Conservation (phyloP, 2,329 filamentous ascomycete genomes). For the Diaporthe velutina region DNA sequence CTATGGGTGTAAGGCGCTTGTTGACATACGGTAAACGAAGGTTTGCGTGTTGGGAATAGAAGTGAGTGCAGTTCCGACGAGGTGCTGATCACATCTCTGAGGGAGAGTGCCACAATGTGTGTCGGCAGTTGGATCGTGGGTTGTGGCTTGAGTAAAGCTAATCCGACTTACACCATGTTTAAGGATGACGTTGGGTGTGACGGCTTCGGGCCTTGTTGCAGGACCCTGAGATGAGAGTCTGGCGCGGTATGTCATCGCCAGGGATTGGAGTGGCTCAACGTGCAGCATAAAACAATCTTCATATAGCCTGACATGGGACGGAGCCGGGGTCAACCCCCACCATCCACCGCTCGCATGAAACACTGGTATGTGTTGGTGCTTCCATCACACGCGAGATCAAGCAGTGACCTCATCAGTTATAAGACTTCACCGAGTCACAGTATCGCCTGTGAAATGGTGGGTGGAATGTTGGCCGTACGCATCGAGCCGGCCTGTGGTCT, state of each 20-base stretch:
- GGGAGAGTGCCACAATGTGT: background rate
- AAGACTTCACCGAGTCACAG: background rate
- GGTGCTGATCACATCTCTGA: background rate
- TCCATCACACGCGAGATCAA: background rate
- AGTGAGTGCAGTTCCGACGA: background rate
- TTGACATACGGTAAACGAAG: background rate
- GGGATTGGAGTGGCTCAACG: conserved; percentile 13
- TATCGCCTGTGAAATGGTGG: background rate
- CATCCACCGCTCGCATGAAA: background rate
- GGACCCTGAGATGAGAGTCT: background rate
- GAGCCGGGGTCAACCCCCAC: conserved; percentile 9
- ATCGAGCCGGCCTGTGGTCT: background rate
- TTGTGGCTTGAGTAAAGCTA: background rate
- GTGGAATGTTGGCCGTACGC: background rate
- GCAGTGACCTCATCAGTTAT: conserved; percentile 3
- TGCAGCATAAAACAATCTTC: conserved; percentile 6
- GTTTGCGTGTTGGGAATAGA: background rate
- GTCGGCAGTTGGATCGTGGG: no score
- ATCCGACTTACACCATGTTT: background rate
- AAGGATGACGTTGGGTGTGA: conserved; percentile 33
- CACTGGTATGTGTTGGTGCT: background rate
- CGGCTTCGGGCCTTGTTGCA: conserved; percentile 19
- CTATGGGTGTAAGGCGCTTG: conserved; percentile 39
- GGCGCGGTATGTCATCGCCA: conserved; percentile 35
- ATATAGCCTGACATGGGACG: conserved; percentile 4